Base-by-base conservation (phyloP, 2,329 filamentous ascomycete genomes). In the Colletotrichum lentis region DNA sequence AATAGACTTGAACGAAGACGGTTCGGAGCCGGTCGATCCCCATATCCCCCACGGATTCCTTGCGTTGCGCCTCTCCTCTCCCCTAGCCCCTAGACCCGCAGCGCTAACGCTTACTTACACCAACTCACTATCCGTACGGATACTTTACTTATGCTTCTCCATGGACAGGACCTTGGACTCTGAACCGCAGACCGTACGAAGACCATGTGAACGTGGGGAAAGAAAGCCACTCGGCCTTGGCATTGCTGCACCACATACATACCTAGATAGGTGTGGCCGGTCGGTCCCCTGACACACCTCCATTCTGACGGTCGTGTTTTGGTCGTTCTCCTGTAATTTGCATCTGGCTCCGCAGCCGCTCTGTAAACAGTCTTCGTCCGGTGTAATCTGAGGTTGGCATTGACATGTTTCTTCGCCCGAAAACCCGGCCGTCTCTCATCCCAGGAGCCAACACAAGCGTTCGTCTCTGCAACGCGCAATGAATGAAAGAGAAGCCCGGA, bases 1-100 rank as follows among this genome's bases (percentile, higher is more conserved):
- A 60, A 65, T 60, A 68, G 61, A 65, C 49, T 37, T 65, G 24
- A 37, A 68, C 55, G 55, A 55, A 68, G 49, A 43, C 49, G 43
- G 53, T 59, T n/a, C 49, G 49, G 53, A 22, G 27, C 53, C 53
- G 39, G 44, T 53, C 41, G 46, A 55, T 55, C 54, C 31, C 27
- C 22, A 44, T 53, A 27, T 31, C 16, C 12, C 35, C 20, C 61
- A n/a, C 35, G 18, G 55, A 64, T 59, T 55, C 55, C 44, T 49
- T 16, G 8, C 24, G n/a, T 27, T 18, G 20, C 18, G 60, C 43
- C 31, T 53, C 14, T 46, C 14, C 41, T 24, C 12, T 14, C 41
- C 3, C 24, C 18, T 37, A 14, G n/a, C 18, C 24, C 5, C 27
- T 35, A 35, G 2, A 35, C 8, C 31, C 8, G 31, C 31, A 35